Percentiles rank a stretch among this genome's conserved stretches.
phyloP scores from a whole-genome alignment of 164 flowering plant species.

The Stephania cephalantha region DNA sequence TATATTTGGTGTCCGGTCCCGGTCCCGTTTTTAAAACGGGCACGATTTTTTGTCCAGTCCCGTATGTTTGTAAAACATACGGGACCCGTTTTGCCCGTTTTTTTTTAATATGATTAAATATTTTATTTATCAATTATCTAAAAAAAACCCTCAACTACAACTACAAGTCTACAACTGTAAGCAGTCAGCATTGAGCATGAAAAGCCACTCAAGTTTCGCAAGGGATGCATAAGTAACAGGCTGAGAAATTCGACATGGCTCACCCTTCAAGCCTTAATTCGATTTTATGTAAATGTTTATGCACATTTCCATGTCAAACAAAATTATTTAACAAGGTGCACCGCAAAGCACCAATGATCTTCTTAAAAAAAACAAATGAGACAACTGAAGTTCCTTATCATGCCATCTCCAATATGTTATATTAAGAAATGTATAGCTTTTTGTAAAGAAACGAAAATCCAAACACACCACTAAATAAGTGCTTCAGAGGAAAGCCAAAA shows the following conservation, averaged over 20 bases:
- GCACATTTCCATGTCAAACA: conserved; percentile 2
- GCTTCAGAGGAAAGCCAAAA: not conserved
- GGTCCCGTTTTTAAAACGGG: too few relatives aligned
- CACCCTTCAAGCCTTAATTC: not conserved
- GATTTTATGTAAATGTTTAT: not conserved
- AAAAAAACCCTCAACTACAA: too few relatives aligned
- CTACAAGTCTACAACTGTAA: too few relatives aligned
- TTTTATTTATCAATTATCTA: too few relatives aligned
- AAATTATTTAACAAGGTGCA: not conserved
- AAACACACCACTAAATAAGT: not conserved
- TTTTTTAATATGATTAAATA: too few relatives aligned
- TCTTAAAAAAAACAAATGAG: not conserved
- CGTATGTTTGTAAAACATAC: too few relatives aligned
- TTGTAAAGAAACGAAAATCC: not conserved
- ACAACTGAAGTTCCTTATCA: not conserved
- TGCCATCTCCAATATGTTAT: not conserved
- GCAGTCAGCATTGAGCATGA: not conserved
- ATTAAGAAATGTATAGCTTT: not conserved
- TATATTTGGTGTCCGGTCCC: too few relatives aligned
- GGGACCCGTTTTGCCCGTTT: too few relatives aligned
- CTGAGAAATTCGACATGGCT: not conserved
- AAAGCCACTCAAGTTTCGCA: not conserved
- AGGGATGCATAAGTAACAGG: not conserved
- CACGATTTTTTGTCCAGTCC: too few relatives aligned
- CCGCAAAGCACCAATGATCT: not conserved